Percentiles rank a stretch among this genome's conserved stretches.
These are phyloP conservation scores for Centella asiatica DNA, from an alignment of 129 eudicot species.

Conservation along the genomic window DNA sequence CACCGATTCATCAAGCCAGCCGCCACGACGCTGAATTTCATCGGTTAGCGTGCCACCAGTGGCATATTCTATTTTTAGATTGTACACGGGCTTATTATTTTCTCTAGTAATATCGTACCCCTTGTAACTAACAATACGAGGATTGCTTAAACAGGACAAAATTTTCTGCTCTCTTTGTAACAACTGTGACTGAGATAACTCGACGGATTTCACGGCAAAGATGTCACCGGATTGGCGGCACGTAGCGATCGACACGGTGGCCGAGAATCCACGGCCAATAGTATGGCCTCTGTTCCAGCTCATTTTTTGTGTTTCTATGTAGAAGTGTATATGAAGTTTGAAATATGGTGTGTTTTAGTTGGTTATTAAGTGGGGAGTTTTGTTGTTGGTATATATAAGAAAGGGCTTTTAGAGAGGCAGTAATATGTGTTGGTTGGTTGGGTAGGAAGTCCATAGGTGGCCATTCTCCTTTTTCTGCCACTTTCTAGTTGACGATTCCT, in stretches of 20 bases:
- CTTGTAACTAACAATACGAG: constrained; percentile 45
- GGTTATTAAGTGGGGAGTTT: constrained; percentile 1
- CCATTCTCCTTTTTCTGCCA: constrained; percentile 16
- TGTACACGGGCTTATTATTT: constrained; percentile 35
- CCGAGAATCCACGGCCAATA: constrained; percentile 77
- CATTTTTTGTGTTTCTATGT: constrained; percentile 23
- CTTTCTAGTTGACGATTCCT: constrained; percentile 38
- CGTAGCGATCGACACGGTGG: constrained; percentile 55
- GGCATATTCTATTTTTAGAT: constrained; percentile 46
- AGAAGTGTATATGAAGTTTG: constrained; percentile 4
- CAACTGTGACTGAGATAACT: constrained; percentile 29
- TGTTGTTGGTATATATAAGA: constrained; percentile 9
- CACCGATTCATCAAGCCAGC: constrained; percentile 23
- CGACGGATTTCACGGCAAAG: constrained; percentile 58
- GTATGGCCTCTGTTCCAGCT: constrained; percentile 67
- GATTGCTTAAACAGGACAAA: constrained; percentile 33
- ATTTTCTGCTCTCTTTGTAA: constrained; percentile 48
- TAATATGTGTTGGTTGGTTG: constrained; percentile 40
- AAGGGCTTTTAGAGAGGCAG: constrained; percentile 20
- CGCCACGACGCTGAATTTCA: constrained; percentile 19
- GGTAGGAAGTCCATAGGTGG: constrained; percentile 30
- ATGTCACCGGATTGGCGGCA: constrained; percentile 27
- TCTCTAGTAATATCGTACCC: constrained; percentile 49
- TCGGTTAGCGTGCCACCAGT: constrained; percentile 47
- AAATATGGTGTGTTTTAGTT: constrained; percentile 5